These are phyloP conservation scores for sunflower (Helianthus annuus) DNA, from an alignment of 129 eudicot species.

Conservation along the genomic window HanXRQr2.0-SUNRISE NC_035445.2:101144993-101145492, in stretches of 20 bases:
- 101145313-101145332: conserved; percentile 4
- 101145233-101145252: conserved; percentile 11
- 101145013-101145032: no score
- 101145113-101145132: not conserved
- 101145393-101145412: no score
- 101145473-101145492: no score
- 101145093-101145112: not conserved
- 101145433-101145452: no score
- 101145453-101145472: no score
- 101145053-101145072: no score
- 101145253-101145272: conserved; percentile 34
- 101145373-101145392: no score
- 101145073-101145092: no score
- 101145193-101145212: conserved; percentile 21
- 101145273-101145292: conserved; percentile 25
- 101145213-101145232: conserved; percentile 14
- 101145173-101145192: conserved; percentile 48
- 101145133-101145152: conserved; percentile 37
- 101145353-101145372: no score
- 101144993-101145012: conserved; percentile 1
- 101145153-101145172: conserved; percentile 62
- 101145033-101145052: no score
- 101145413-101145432: no score
- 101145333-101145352: no score
- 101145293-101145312: conserved; percentile 28